A percentile compares a stretch with the other conserved stretches of the same genome.
Conservation (phyloP, 768 basidiomycete genomes). For the Rhizopogon vulgaris region DNA sequence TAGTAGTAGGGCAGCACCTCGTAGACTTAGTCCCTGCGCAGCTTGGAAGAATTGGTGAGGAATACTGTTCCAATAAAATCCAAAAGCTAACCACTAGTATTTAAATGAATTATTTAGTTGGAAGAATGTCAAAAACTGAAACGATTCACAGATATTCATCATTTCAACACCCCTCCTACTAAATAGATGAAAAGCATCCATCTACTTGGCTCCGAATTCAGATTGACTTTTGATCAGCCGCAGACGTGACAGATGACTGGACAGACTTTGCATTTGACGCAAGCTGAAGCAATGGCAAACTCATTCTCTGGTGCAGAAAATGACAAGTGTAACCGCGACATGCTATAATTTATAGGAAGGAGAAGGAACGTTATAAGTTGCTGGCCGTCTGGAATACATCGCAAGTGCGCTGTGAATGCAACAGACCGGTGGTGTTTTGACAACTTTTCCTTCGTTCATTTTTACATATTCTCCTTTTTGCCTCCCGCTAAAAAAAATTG, state of each 20-base stretch:
- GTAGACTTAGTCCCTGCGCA: too few species aligned
- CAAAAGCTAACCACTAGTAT: too few species aligned
- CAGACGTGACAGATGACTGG: too few species aligned
- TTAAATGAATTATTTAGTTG: too few species aligned
- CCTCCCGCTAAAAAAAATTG: too few species aligned
- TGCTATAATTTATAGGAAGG: not conserved
- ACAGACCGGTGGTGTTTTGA: not conserved
- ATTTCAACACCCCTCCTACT: too few species aligned
- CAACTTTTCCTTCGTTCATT: not conserved
- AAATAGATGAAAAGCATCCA: too few species aligned
- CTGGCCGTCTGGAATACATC: not conserved
- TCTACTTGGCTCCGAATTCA: not conserved
- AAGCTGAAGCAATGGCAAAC: not conserved
- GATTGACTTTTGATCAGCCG: not conserved
- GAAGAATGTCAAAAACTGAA: too few species aligned
- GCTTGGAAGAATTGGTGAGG: too few species aligned
- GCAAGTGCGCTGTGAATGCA: not conserved
- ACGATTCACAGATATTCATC: too few species aligned
- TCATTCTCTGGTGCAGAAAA: not conserved
- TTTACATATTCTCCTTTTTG: not conserved
- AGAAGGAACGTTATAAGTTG: not conserved
- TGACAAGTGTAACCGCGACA: not conserved
- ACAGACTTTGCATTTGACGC: not conserved
- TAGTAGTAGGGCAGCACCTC: too few species aligned
- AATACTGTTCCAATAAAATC: too few species aligned